Evolutionary conservation across 768 basidiomycete genomes (phyloP).

Genomic region (Hirschioporus abietinus): DNA sequence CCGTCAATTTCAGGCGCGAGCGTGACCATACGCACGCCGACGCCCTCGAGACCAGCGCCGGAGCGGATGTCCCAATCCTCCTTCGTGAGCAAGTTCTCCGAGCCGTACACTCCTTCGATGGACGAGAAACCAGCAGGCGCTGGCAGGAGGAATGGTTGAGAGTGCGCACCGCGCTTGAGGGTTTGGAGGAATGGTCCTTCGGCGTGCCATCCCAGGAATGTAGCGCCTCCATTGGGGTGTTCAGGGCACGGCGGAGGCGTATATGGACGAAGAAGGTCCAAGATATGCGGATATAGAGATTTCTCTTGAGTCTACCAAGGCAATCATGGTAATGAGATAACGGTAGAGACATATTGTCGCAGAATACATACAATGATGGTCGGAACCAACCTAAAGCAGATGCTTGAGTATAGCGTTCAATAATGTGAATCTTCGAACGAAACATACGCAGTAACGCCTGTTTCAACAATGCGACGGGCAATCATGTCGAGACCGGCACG

Average conservation of each 20-base stretch:
- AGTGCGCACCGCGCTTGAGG: slow-evolving; percentile 81
- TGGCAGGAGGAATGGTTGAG: slow-evolving; percentile 54
- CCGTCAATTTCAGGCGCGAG: slow-evolving; percentile 84
- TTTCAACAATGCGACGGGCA: slow-evolving; percentile 75
- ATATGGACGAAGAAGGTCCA: slow-evolving; percentile 64
- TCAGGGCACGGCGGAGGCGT: slow-evolving; percentile 35
- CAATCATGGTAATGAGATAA: not conserved
- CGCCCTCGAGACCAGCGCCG: slow-evolving; percentile 24
- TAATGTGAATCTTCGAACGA: slow-evolving; percentile 11
- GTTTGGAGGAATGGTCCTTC: slow-evolving; percentile 87
- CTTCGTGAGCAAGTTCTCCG: slow-evolving; percentile 51
- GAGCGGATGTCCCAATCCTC: slow-evolving; percentile 61
- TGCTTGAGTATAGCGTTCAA: slow-evolving; percentile 4
- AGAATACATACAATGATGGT: slow-evolving; percentile 59
- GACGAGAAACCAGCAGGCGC: slow-evolving; percentile 60
- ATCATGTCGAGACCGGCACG: slow-evolving; percentile 60
- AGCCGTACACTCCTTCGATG: slow-evolving; percentile 72
- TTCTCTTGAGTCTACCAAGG: slow-evolving; percentile 66
- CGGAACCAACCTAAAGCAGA: slow-evolving; percentile 29
- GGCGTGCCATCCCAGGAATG: slow-evolving; percentile 82
- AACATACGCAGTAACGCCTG: slow-evolving; percentile 84
- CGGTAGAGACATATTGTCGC: slow-evolving; percentile 5
- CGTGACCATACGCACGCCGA: slow-evolving; percentile 76
- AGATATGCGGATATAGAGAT: slow-evolving; percentile 64
- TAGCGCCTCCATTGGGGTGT: slow-evolving; percentile 42